Evolutionary conservation across 257 asterid genomes (phyloP), one percentile per base, ranked within the genome.

Genomic region (Mentha longifolia): DNA sequence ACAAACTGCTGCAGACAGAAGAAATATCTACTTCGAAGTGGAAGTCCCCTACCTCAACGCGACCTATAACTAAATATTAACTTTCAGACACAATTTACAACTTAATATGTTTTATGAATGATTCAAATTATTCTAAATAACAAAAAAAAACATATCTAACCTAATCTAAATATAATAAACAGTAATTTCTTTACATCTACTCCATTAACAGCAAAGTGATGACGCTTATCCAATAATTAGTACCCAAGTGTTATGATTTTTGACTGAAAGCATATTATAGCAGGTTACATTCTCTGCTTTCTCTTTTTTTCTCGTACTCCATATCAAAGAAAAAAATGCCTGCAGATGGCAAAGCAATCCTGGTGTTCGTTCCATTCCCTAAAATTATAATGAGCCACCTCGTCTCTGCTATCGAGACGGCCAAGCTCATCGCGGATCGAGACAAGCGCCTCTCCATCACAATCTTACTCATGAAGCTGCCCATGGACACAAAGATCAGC

Each of bases 351-450:
- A 56, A 19, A 28, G 31, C 59, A 61, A 68, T 10, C 60, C 70
- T 84, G 0, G 74, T 84, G 4, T 84, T 84, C 78, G 64, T 84
- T 19, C 89, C 89, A 19, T 77, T 62, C 61, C 89, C 86, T n/a
- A n/a, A n/a, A n/a, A n/a, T n/a, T 0, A 15, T 56, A 9, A 17
- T 68, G 31, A 77, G 89, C 52, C 89, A 84, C 78, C 71, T 81
- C 10, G 61, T 65, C 10, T 73, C 85, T 1, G 65, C 86, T 5
- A 76, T 82, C 0, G 25, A 78, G 52, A 20, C 61, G 47, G 89
- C 86, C 20, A 68, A 76, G 73, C 82, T 71, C 60, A 74, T 86
- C 31, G 20, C 68, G 1, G 68, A 68, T 0, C 71, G 83, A 28
- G 79, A 80, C 60, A 50, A 47, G 10, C 67, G 73, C 69, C 81